Percentiles rank a stretch among this genome's conserved stretches.
These are phyloP conservation scores for Fomitopsis pinicola DNA, from an alignment of 1,284 basidiomycete species.

Conservation along the genomic window DNA sequence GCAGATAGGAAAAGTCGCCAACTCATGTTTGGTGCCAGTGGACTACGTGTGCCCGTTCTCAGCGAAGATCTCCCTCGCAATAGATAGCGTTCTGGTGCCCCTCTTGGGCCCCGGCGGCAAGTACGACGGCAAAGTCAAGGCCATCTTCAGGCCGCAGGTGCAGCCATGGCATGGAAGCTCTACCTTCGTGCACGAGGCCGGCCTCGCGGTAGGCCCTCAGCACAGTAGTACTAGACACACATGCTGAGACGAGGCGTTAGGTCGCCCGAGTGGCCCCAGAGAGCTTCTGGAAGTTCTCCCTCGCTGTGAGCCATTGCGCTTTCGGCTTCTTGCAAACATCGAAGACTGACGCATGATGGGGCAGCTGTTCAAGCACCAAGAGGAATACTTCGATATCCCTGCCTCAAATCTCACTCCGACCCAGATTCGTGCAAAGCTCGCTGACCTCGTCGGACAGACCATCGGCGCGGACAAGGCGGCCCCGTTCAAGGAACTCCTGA, in stretches of 20 bases:
- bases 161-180: conserved; percentile 82
- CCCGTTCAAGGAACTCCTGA: conserved; percentile 60
- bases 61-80: conserved; percentile 56
- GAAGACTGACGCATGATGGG: not conserved
- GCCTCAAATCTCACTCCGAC: conserved; percentile 65
- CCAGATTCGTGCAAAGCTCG: conserved; percentile 75
- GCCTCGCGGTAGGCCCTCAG: conserved; percentile 58
- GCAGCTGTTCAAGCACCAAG: conserved; percentile 76
- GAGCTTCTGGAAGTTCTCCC: conserved; percentile 76
- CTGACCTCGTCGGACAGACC: conserved; percentile 48
- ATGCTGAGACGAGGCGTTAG: conserved; percentile 27
- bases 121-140: conserved; percentile 76
- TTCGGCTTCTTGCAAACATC: not conserved
- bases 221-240: not conserved
- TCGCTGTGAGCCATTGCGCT: conserved; percentile 44
- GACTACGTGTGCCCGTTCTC: conserved; percentile 90
- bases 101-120: conserved; percentile 55
- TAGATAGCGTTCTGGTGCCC: conserved; percentile 60
- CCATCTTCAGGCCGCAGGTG: conserved; percentile 78
- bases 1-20: not conserved
- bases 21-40: conserved; percentile 37
- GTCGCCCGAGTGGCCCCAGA: conserved; percentile 64
- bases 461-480: conserved; percentile 43
- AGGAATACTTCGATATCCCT: conserved; percentile 76
- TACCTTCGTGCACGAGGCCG: conserved; percentile 78